Base-by-base conservation (phyloP, 805 yeast species). In the Pichia paraexigua region DNA sequence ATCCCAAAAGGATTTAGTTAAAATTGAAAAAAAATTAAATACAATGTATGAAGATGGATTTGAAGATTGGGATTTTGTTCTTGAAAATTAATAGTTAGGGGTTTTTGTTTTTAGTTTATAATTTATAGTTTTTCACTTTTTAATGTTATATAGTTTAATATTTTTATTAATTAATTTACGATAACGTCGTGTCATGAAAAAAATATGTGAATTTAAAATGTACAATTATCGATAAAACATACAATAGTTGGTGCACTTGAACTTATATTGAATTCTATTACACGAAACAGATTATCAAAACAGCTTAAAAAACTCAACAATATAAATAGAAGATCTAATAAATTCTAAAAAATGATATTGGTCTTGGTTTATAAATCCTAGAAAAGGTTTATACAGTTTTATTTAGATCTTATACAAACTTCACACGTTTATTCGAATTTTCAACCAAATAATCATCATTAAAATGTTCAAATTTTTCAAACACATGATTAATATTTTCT, bases 31-130 rank as follows among this genome's bases (percentile, higher is more conserved):
- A 28, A 59, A 58, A 41, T 55, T 70, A 32, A 63, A 62, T 44
- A 57, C 56, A 2, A 55, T 60, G 13, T 71, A 66, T 53, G 66
- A 65, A 22, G 77, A 73, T 55, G 77, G 76, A 1, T 73, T 73
- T 55, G 77, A 72, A 50, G 72, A 68, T 41, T 73, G 77, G 77
- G 58, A 50, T 22, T 43, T 43, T 12, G 28, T 53, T 42, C 44
- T 35, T 35, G 39, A 35, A 35, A n/a, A 5, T 5, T 17, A 17
- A n/a, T 35, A n/a, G 5, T 35, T 30, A 12, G 35, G 35, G 35
- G n/a, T 3, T 10, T 30, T 30, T 27, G 30, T 27, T 27, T 27
- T 3, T 2, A 27, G 35, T 30, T 30, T 30, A 30, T 30, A 30
- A 12, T 30, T 4, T n/a, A 5, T 35, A 35, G 39, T 35, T 35